phyloP scores from a whole-genome alignment of 768 basidiomycete genomes.

The Suillus discolor region DNA sequence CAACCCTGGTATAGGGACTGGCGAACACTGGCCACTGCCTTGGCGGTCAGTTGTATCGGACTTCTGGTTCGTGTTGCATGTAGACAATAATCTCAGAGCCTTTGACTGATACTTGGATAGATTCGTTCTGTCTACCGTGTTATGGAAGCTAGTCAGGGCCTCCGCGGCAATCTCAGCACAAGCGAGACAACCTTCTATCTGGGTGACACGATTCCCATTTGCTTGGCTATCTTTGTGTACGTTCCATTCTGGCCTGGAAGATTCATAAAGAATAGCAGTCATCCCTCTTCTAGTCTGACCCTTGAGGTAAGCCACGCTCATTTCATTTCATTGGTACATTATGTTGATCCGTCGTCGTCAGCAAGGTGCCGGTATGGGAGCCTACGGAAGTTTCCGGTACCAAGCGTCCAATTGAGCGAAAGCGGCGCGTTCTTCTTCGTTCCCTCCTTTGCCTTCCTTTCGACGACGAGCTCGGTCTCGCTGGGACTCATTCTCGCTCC shows the following conservation, averaged over 20 bases:
- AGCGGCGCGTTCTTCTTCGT: too few species aligned
- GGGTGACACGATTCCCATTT: conserved; percentile 67
- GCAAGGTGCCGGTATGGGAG: too few species aligned
- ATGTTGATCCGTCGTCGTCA: too few species aligned
- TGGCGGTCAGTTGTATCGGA: conserved; percentile 62
- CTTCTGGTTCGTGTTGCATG: conserved; percentile 51
- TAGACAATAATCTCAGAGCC: background rate
- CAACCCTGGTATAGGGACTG: conserved; percentile 57
- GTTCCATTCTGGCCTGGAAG: conserved; percentile 67
- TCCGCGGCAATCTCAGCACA: conserved; percentile 54
- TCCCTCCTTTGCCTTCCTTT: too few species aligned
- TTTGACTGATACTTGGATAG: conserved; percentile 28
- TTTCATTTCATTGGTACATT: background rate
- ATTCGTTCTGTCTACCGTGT: conserved; percentile 66
- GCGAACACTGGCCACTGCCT: conserved; percentile 53
- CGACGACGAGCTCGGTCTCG: too few species aligned
- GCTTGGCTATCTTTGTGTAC: conserved; percentile 59
- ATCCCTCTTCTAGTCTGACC: too few species aligned
- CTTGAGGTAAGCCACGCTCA: background rate
- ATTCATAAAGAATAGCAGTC: conserved; percentile 32
- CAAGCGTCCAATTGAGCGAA: too few species aligned
- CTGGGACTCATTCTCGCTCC: too few species aligned
- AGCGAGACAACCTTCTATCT: conserved; percentile 67
- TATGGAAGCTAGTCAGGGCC: conserved; percentile 68
- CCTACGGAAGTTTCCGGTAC: too few species aligned